phyloP scores from a whole-genome alignment of 192 early-diverging fungal genomes.

The Gigaspora rosea region DNA sequence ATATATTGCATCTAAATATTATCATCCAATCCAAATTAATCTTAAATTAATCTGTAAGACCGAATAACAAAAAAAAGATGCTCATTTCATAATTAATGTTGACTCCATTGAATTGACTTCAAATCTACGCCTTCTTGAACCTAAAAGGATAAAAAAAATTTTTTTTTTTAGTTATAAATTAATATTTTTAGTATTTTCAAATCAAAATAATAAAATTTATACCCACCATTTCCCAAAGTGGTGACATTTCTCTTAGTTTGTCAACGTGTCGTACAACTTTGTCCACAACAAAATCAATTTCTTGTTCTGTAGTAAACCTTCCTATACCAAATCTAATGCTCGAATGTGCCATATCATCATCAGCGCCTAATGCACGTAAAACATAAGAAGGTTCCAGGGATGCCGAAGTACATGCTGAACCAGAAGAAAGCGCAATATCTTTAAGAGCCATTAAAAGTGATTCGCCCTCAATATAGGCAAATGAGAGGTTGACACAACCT shows the following conservation, averaged over 20 bases:
- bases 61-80: no score
- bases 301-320: slow-evolving; percentile 92
- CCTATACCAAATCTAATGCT: slow-evolving; percentile 96
- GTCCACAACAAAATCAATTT: slow-evolving; percentile 88
- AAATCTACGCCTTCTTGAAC: slow-evolving; percentile 89
- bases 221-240: slow-evolving; percentile 94
- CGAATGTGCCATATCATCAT: slow-evolving; percentile 95
- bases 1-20: no score
- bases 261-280: slow-evolving; percentile 81
- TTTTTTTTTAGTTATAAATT: background rate
- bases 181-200: background rate
- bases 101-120: slow-evolving; percentile 89
- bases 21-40: no score
- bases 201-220: background rate
- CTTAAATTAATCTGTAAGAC: no score
- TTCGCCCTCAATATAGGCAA: slow-evolving; percentile 97
- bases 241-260: slow-evolving; percentile 91
- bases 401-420: slow-evolving; percentile 94
- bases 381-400: slow-evolving; percentile 96
- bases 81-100: slow-evolving; percentile 60
- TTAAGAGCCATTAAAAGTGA: slow-evolving; percentile 97
- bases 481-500: slow-evolving; percentile 95
- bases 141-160: slow-evolving; percentile 37
- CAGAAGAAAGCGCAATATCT: slow-evolving; percentile 94
- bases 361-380: slow-evolving; percentile 93